Base-by-base conservation (phyloP, 2,329 filamentous ascomycete species). In the Apiospora aurea region DNA sequence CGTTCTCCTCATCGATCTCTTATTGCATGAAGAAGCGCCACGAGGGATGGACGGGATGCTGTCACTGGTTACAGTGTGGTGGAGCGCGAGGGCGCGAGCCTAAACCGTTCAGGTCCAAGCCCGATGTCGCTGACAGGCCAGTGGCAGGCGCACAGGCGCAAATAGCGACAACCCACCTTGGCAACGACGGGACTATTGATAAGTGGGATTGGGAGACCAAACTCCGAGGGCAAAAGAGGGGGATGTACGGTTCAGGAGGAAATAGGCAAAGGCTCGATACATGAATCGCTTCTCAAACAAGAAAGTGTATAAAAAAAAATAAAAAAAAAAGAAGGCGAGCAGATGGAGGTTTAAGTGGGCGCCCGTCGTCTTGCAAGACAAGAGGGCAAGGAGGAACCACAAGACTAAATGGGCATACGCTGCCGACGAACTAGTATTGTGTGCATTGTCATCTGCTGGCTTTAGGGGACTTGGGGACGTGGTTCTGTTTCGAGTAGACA, bases 41-140 rank as follows among this genome's bases (percentile, higher is more conserved):
- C 57, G 57, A 41, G 57, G 29, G 16, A 38, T 29, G 11, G 57
- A 41, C 57, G 57, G 57, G 57, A 64, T 64, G 57, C 57, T 64
- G 57, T 64, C 57, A 64, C 57, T 64, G 57, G 57, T 64, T 64
- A 41, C 57, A 64, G 57, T 64, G 29, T 41, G 57, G 57, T 64
- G 57, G 57, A 64, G 57, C 41, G 34, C 34, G n/a, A 57, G 34
- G 57, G 57, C 4, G 26, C 34, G 18, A 41, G 57, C 57, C 57
- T 64, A 64, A 41, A 41, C 57, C 57, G 41, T 10, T 64, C 34
- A 41, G 34, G 34, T 64, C 57, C 0, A 24, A 18, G 57, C 57
- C 57, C 57, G 57, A 64, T 64, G 57, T 64, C 57, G 57, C 57
- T 64, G 53, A 38, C 26, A 29, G 51, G 51, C 49, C 49, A 24